Conservation (phyloP, 148 eudicot species). For the Selenicereus undatus region DNA sequence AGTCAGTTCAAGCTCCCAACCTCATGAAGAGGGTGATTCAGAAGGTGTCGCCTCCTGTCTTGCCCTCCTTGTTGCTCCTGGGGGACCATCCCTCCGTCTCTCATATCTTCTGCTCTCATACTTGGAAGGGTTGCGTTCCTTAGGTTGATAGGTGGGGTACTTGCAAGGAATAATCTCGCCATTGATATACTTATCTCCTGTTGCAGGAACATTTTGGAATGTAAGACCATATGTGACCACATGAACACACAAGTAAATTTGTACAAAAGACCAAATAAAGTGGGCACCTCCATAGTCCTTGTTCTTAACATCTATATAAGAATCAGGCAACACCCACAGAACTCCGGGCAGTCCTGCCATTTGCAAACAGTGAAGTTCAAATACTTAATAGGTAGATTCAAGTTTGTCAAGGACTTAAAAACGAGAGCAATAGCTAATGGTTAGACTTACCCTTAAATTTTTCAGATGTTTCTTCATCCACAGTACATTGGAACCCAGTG, state of each 20-base stretch:
- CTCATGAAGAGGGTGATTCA: conserved; percentile 58
- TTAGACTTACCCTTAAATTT: conserved; percentile 68
- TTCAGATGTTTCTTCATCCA: conserved; percentile 90
- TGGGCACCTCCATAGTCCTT: conserved; percentile 84
- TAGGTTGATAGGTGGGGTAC: conserved; percentile 92
- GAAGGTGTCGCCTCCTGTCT: conserved; percentile 51
- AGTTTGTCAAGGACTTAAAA: not conserved
- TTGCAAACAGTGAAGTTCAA: conserved; percentile 11
- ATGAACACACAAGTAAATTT: not conserved
- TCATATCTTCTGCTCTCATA: conserved; percentile 73
- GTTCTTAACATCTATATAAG: conserved; percentile 93
- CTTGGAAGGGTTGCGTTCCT: conserved; percentile 53
- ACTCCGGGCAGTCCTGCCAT: conserved; percentile 84
- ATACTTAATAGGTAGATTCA: not conserved
- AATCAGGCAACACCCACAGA: conserved; percentile 92
- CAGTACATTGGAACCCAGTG: conserved; percentile 97
- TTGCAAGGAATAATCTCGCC: conserved; percentile 91
- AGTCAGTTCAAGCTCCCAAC: conserved; percentile 16
- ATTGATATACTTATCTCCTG: conserved; percentile 82
- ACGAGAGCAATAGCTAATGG: not conserved
- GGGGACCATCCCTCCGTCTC: conserved; percentile 83
- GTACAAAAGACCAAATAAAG: not conserved
- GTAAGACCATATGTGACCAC: not conserved
- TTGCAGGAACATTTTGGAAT: conserved; percentile 10
- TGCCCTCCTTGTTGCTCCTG: conserved; percentile 54